Conservation (phyloP, 306 rosid species). For the Cucurbita maxima region DNA sequence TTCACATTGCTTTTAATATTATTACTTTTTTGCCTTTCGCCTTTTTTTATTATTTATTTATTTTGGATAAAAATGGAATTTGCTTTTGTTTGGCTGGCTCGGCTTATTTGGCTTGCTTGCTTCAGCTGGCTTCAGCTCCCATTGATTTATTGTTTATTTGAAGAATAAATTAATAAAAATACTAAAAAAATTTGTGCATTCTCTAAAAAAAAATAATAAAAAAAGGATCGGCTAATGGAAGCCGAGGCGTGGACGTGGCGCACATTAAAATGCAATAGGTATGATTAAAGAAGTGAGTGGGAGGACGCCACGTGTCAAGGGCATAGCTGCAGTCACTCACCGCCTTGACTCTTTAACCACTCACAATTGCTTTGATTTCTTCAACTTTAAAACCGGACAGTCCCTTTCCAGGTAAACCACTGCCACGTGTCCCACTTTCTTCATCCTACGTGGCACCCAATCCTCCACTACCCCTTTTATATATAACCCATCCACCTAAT, state of each 20-base stretch:
- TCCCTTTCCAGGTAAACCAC: not conserved
- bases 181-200: too few species aligned
- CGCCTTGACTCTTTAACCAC: not conserved
- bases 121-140: not conserved
- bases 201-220: not conserved
- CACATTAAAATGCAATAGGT: not conserved
- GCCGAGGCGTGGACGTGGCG: not conserved
- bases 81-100: not conserved
- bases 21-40: not conserved
- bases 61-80: not conserved
- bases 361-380: not conserved
- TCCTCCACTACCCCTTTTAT: not conserved
- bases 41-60: not conserved
- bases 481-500: too few species aligned
- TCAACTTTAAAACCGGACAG: not conserved
- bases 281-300: not conserved
- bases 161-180: too few species aligned
- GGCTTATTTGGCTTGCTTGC: not conserved
- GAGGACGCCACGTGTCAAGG: not conserved
- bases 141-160: not conserved
- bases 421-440: not conserved
- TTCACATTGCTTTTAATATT: conserved; percentile 1
- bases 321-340: not conserved
- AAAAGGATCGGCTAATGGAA: not conserved
- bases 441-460: conserved; percentile 4